Base-by-base conservation (phyloP, 78 protist species). In the Isochrysis galbana region DNA sequence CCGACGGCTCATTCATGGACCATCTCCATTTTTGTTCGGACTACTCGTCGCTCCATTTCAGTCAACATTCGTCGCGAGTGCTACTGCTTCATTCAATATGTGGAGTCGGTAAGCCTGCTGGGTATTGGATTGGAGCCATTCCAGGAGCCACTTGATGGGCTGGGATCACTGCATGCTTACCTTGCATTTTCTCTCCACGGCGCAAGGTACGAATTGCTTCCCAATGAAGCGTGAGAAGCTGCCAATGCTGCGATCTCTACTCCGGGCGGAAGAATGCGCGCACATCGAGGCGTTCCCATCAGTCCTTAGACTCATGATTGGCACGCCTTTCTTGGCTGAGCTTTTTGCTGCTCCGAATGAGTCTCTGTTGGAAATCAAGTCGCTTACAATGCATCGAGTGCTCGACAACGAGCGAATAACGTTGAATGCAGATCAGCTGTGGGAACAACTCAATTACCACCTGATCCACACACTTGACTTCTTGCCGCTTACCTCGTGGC, bases 191-290 rank as follows among this genome's bases (percentile, higher is more conserved):
- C n/a, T n/a, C n/a, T n/a, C n/a, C n/a, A n/a, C n/a, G n/a, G n/a
- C n/a, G n/a, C n/a, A n/a, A n/a, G n/a, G n/a, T 41, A 70, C 80
- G 45, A 70, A 70, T 21, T 70, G 80, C 80, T 70, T 70, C 80
- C 80, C 80, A 23, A 70, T 70, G 80, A n/a, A 17, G 29, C 11
- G 7, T 4, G 80, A 70, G 42, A 70, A 70, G 80, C 41, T 70
- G 80, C 80, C 80, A 41, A 17, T 17, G 80, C 80, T 70, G 45
- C 34, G 41, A 2, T 29, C 80, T 1, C 36, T 70, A 21, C 41
- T 70, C n/a, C 7, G 39, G 45, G 80, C 3, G 80, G 22, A 29
- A 23, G 80, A 70, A 21, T 34, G 29, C 21, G 80, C 80, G 80
- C 80, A 70, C 32, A 5, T 70, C 41, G 34, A 14, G 17, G 80